A percentile compares a stretch with the other conserved stretches of the same genome.
Evolutionary conservation across 2,329 filamentous ascomycete genomes (phyloP).

Genomic region (Zymoseptoria pseudotritici): DNA sequence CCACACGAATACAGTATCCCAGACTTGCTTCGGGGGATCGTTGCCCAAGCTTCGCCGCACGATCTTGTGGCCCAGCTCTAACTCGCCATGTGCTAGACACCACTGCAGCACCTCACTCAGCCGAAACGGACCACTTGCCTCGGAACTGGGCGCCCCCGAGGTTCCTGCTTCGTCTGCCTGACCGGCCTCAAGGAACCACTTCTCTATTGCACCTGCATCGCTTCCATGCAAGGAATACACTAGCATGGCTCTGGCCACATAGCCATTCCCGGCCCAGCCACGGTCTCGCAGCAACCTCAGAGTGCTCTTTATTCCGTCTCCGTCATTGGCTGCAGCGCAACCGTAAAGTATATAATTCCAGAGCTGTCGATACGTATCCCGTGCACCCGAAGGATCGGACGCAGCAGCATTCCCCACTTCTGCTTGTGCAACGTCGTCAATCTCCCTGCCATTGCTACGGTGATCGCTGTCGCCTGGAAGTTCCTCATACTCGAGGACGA

Average conservation of each 20-base stretch:
- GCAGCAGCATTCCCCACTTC: not conserved
- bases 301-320: not conserved
- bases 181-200: conserved; percentile 48
- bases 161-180: not conserved
- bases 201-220: conserved; percentile 53
- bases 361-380: not conserved
- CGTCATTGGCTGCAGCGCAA: not conserved
- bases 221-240: conserved; percentile 54
- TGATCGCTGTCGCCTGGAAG: not conserved
- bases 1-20: conserved; percentile 70
- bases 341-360: not conserved
- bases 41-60: conserved; percentile 38
- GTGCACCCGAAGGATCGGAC: not conserved
- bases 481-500: conserved; percentile 2
- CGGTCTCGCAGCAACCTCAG: not conserved
- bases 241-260: conserved; percentile 23
- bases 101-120: conserved; percentile 12
- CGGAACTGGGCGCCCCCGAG: too few species aligned
- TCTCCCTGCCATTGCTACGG: not conserved
- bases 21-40: conserved; percentile 36
- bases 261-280: not conserved
- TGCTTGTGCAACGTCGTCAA: not conserved
- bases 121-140: not conserved
- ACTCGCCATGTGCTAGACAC: conserved; percentile 41
- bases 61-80: conserved; percentile 55